A percentile compares a stretch with the other conserved stretches of the same genome.
Conservation (phyloP, 805 yeast genomes). For the Suhomyces faveliae region DNA sequence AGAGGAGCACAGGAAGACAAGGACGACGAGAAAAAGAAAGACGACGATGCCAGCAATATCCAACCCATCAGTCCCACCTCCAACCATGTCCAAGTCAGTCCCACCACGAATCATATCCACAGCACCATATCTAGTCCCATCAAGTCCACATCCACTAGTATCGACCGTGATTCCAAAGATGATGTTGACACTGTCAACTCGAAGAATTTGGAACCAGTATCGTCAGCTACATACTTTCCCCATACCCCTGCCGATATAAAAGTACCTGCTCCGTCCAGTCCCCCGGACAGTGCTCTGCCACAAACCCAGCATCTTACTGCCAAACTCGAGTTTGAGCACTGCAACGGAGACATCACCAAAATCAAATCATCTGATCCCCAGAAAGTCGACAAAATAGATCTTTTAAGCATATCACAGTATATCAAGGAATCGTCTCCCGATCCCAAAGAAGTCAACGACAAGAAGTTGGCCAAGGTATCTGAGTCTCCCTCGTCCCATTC, state of each 20-base stretch:
- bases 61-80: no score
- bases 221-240: constrained; percentile 71
- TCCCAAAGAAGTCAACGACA: neutral
- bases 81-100: no score
- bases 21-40: constrained; percentile 1
- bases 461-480: neutral
- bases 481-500: no score
- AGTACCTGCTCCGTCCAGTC: neutral
- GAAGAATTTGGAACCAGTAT: constrained; percentile 50
- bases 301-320: constrained; percentile 48
- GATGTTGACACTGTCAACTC: neutral
- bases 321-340: constrained; percentile 47
- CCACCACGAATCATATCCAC: neutral
- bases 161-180: no score
- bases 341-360: constrained; percentile 30
- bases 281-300: constrained; percentile 1
- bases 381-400: constrained; percentile 1
- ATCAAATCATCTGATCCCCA: constrained; percentile 11
- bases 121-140: neutral
- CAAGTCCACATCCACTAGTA: neutral
- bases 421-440: constrained; percentile 1
- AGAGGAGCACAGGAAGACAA: constrained; percentile 27
- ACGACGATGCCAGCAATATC: neutral
- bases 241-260: constrained; percentile 46
- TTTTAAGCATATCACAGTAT: constrained; percentile 1